Conservation (phyloP, 805 yeast genomes). For the Isabelozyma heimii region DNA sequence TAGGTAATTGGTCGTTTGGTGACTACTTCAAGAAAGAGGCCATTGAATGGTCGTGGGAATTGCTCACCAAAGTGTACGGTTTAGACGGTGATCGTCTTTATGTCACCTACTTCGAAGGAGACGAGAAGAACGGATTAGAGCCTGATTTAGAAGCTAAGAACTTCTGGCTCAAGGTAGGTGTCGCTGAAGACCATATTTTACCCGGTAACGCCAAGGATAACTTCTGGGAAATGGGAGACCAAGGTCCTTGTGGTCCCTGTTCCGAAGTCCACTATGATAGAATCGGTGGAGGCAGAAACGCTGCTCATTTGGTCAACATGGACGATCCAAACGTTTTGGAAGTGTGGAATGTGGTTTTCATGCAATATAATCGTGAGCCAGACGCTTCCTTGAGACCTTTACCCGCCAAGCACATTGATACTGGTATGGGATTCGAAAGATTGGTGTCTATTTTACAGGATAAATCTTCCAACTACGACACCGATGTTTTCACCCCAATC, state of each 20-base stretch:
- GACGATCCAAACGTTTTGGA: slow-evolving; percentile 98
- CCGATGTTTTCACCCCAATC: slow-evolving; percentile 92
- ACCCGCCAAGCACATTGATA: slow-evolving; percentile 95
- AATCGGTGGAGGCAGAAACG: slow-evolving; percentile 98
- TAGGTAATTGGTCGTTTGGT: slow-evolving; percentile 99
- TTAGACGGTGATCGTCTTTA: slow-evolving; percentile 77
- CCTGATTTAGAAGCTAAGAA: slow-evolving; percentile 94
- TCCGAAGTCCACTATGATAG: slow-evolving; percentile 97
- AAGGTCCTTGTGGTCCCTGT: slow-evolving; percentile 99
- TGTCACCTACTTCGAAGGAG: slow-evolving; percentile 97
- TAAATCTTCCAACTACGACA: slow-evolving; percentile 90
- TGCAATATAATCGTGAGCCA: slow-evolving; percentile 93
- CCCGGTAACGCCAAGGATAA: slow-evolving; percentile 91
- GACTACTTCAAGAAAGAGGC: slow-evolving; percentile 98
- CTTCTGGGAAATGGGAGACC: slow-evolving; percentile 99
- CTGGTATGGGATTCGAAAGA: slow-evolving; percentile 99
- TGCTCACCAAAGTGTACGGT: slow-evolving; percentile 82
- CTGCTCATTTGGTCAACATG: slow-evolving; percentile 82
- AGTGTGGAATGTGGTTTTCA: slow-evolving; percentile 97
- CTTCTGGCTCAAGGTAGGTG: slow-evolving; percentile 85
- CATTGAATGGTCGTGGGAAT: slow-evolving; percentile 83
- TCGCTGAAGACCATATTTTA: slow-evolving; percentile 84
- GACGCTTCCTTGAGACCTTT: slow-evolving; percentile 75
- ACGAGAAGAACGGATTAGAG: slow-evolving; percentile 71
- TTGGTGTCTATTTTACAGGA: slow-evolving; percentile 91